A percentile compares a stretch with the other conserved stretches of the same genome.
These are phyloP conservation scores for Lentinula detonsa DNA, from an alignment of 768 basidiomycete genomes.

Conservation along the genomic window DNA sequence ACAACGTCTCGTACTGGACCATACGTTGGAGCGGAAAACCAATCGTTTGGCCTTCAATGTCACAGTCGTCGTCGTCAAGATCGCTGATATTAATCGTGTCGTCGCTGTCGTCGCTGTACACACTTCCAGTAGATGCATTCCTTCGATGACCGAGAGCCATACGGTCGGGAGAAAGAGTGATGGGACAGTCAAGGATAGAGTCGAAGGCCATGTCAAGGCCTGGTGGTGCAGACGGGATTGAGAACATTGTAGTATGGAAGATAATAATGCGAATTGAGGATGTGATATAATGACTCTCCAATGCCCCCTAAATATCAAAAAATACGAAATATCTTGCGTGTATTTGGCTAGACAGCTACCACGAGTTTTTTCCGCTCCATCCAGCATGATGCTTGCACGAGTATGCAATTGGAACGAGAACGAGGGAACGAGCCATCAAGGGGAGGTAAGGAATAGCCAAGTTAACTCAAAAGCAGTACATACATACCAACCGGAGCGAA, in stretches of 20 bases:
- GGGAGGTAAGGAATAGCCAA: neutral
- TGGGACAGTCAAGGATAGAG: neutral
- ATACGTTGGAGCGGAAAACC: constrained; percentile 6
- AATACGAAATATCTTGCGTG: neutral
- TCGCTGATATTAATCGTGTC: constrained; percentile 1
- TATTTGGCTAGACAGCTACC: neutral
- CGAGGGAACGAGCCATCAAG: too few relatives aligned
- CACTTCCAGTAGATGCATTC: neutral
- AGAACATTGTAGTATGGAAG: neutral
- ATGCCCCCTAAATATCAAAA: neutral
- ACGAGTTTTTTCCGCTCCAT: neutral
- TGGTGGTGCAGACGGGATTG: neutral
- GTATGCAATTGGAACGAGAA: neutral
- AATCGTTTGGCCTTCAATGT: neutral
- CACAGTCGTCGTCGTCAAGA: neutral
- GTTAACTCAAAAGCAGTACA: too few relatives aligned
- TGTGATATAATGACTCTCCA: neutral
- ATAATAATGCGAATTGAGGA: neutral
- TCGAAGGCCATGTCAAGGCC: neutral
- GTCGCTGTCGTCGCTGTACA: constrained; percentile 2
- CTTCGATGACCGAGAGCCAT: neutral
- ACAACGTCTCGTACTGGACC: neutral
- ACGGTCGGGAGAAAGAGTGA: neutral
- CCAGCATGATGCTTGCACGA: neutral
- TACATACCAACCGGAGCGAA: neutral